Base-by-base conservation (phyloP, 352 stramenopile genomes). In the Globisporangium irregulare region DNA sequence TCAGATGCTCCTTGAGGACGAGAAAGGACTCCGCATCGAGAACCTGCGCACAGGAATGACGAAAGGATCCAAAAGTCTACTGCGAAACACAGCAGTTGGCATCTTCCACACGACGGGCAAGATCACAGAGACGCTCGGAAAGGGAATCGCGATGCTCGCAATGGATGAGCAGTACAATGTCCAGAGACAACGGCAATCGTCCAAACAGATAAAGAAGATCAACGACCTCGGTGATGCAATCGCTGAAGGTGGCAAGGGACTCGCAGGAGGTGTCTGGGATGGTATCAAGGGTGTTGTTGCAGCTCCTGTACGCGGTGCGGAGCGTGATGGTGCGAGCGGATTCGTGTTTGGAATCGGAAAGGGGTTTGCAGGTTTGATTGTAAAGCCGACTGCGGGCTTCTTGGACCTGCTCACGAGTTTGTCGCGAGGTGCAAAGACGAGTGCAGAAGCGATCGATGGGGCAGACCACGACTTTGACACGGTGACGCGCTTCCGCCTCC, bases 31-130 rank as follows among this genome's bases (percentile, higher is more conserved):
- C 9, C 79, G 87, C 0, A 95, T 96, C 50, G 86, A 92, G 46
- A 96, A 95, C 58, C 69, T 94, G 29, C 82, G 87, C n/a, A 95
- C 84, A 32, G 87, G 87, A 9, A 95, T 95, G 87, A 95, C 87
- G 0, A 94, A 93, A 62, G 90, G 90, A 27, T 94, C 88, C 12
- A 97, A 95, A 68, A 93, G 87, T 63, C 74, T 97, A 53, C 64
- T 97, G 25, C 78, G 86, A 10, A 97, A 96, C 69, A 96, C 89
- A 2, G 87, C 90, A 0, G 88, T 96, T 3, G 90, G 90, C 0
- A 92, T 97, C 46, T 95, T 97, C 75, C 89, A 97, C 72, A 94
- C 90, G n/a, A 95, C 87, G 1, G 89, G 87, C 7, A 94, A 95
- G 69, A 95, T 97, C 66, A 94, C 87, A 0, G 90, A 96, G 74